Base-by-base conservation (phyloP, 495 filamentous ascomycete species). In the Parmelia sp. region DNA sequence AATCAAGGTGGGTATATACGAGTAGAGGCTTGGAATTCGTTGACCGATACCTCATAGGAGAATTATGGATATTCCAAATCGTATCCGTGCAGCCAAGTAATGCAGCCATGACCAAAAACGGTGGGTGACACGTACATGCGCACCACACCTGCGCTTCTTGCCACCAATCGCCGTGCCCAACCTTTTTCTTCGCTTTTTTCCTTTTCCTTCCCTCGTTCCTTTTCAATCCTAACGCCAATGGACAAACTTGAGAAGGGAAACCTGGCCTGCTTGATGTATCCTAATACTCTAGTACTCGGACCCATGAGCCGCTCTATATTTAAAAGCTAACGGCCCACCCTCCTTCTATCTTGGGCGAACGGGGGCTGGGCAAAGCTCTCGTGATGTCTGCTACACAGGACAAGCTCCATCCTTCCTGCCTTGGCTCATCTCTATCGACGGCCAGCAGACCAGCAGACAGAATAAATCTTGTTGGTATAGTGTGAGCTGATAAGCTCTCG, bases 401-500 rank as follows among this genome's bases (percentile, higher is more conserved):
- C 8, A 17, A 21, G 6, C 51, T 55, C 51, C 51, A 31, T 55
- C 51, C 51, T 33, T 55, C 29, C 21, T 21, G 15, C 17, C 29
- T 15, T 33, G 15, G 4, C 51, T 10, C 15, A 33, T 25, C 1
- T 33, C 1, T 33, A 33, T 11, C 51, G 51, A 21, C 51, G 6
- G 10, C 51, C 51, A 31, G 33, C 51, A 55, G 21, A 44, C n/a
- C n/a, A n/a, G n/a, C n/a, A n/a, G n/a, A 44, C 11, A 51, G 14
- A n/a, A 3, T 57, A 23, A 0, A 12, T 12, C 4, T 31, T 27
- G 23, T 27, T 51, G n/a, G n/a, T n/a, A n/a, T n/a, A n/a, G n/a
- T 33, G 59, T 29, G 33, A 44, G 8, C 47, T 57, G 60, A 47
- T 62, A 66, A 66, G 60, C 55, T 62, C 37, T 42, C 17, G 17